phyloP scores from a whole-genome alignment of 1,284 basidiomycete species.

The Exobasidium cylindrosporum region DNA sequence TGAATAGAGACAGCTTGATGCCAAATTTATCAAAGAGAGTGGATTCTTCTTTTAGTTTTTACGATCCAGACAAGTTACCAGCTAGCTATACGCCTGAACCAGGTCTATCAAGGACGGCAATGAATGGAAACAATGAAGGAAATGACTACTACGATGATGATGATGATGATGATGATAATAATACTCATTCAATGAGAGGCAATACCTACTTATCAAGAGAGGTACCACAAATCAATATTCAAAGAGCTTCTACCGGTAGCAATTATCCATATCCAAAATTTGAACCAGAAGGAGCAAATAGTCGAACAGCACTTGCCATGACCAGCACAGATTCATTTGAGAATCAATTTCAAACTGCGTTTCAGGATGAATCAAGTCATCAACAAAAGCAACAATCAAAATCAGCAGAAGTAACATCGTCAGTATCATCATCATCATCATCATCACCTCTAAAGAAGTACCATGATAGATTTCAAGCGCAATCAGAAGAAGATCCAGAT shows the following conservation, averaged over 20 bases:
- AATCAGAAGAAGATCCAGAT: not conserved
- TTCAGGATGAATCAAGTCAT: not conserved
- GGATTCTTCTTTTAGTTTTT: constrained; percentile 30
- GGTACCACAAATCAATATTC: constrained; percentile 7
- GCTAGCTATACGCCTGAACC: constrained; percentile 13
- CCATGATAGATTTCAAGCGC: constrained; percentile 8
- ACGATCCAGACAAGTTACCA: constrained; percentile 29
- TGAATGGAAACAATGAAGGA: not conserved
- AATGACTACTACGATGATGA: not conserved
- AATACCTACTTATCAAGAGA: too few relatives aligned
- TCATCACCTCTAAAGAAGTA: constrained; percentile 3
- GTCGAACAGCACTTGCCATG: constrained; percentile 11
- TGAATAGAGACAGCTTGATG: not conserved
- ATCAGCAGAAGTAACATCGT: not conserved
- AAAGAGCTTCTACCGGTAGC: constrained; percentile 5
- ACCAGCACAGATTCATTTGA: constrained; percentile 11
- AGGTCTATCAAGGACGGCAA: not conserved
- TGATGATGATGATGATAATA: not conserved
- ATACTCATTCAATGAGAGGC: not conserved
- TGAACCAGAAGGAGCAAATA: constrained; percentile 2
- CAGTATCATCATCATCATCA: not conserved
- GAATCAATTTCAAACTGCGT: constrained; percentile 11
- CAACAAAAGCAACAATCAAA: not conserved
- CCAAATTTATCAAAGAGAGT: not conserved
- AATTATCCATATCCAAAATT: not conserved